A percentile compares a stretch with the other conserved stretches of the same genome.
Conservation (phyloP, 768 basidiomycete species). For the Punctularia strigosozonata region DNA sequence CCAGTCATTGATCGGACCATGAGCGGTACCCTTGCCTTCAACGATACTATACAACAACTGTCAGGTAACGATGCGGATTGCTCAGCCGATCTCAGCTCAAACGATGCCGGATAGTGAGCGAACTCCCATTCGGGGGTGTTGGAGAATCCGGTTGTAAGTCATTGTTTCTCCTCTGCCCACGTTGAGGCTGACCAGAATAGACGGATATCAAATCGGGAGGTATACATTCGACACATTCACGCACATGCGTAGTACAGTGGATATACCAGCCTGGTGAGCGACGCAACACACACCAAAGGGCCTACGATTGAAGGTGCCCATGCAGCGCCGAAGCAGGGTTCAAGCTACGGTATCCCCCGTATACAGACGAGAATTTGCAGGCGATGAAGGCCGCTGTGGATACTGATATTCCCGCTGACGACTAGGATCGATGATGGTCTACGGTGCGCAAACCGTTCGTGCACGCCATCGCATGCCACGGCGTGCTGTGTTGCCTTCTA, state of each 20-base stretch:
- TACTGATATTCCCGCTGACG: too few species aligned
- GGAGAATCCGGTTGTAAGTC: conserved; percentile 57
- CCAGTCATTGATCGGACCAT: conserved; percentile 42
- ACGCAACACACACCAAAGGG: too few species aligned
- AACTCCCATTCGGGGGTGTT: conserved; percentile 40
- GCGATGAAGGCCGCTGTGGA: too few species aligned
- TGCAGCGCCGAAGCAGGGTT: conserved; percentile 16
- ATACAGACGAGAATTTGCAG: conserved; percentile 15
- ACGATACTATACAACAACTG: conserved; percentile 49
- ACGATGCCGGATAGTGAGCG: conserved; percentile 15
- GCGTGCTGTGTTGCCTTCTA: too few species aligned
- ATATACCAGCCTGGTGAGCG: conserved; percentile 12
- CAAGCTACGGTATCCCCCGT: conserved; percentile 19
- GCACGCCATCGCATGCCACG: too few species aligned
- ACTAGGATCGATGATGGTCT: too few species aligned
- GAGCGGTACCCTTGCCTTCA: conserved; percentile 46
- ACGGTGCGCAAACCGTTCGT: too few species aligned
- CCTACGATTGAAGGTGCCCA: not conserved
- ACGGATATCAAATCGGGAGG: conserved; percentile 41
- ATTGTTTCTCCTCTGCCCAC: not conserved
- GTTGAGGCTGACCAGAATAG: conserved; percentile 20
- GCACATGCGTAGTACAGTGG: conserved; percentile 12
- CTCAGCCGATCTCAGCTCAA: not conserved
- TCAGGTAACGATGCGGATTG: conserved; percentile 19
- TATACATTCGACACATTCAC: conserved; percentile 36